These are phyloP conservation scores for Fusarium drepaniforme DNA, from an alignment of 2,329 filamentous ascomycete genomes.

Conservation along the genomic window DNA sequence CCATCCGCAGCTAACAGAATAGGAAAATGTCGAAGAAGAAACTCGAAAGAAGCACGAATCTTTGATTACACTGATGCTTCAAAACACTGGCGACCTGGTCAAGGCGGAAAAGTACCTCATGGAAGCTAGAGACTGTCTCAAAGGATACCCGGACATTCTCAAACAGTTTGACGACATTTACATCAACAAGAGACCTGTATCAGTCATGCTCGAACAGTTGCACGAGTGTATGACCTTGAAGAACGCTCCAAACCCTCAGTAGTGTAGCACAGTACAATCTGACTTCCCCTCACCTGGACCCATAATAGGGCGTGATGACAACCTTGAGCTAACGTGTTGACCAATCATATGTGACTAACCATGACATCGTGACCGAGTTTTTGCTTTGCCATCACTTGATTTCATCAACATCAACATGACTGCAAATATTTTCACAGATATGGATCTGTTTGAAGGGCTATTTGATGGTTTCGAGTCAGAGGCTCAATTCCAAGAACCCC, in stretches of 20 bases:
- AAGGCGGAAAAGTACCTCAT: conserved; percentile 36
- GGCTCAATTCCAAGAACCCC: neutral
- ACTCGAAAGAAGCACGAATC: conserved; percentile 24
- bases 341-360: conserved; percentile 17
- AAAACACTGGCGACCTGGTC: conserved; percentile 17
- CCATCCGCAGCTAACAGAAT: neutral
- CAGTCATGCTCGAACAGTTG: conserved; percentile 27
- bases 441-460: conserved; percentile 32
- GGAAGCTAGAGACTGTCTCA: conserved; percentile 33
- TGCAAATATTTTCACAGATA: conserved; percentile 24
- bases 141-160: conserved; percentile 23
- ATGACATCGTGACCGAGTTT: conserved; percentile 1
- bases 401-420: conserved; percentile 11
- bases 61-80: conserved; percentile 29
- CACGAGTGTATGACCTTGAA: conserved; percentile 26
- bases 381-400: conserved; percentile 11
- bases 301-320: conserved; percentile 43
- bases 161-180: conserved; percentile 36
- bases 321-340: conserved; percentile 10
- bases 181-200: conserved; percentile 30
- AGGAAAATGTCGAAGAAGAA: conserved; percentile 23
- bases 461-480: conserved; percentile 22
- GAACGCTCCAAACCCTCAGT: neutral
- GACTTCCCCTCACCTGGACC: conserved; percentile 31
- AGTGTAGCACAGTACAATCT: neutral